Evolutionary conservation across 2,329 filamentous ascomycete genomes (phyloP).

Genomic region (Colletotrichum chrysophilum): DNA sequence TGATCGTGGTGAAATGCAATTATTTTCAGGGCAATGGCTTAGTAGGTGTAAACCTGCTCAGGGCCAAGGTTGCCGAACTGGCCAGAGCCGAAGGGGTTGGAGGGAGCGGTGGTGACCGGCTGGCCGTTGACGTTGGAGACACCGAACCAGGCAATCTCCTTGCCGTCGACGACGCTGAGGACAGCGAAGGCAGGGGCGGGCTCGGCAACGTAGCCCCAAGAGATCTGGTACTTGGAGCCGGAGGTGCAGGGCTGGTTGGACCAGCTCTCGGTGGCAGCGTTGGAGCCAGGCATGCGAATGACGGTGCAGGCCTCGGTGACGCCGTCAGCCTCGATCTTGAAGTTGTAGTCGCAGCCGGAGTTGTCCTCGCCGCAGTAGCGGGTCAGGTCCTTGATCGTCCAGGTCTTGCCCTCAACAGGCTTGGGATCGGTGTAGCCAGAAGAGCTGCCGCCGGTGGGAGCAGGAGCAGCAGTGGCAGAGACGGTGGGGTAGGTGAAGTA

Average conservation of each 20-base stretch:
- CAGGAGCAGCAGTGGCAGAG: neutral
- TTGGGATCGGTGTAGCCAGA: neutral
- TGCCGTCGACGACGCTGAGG: neutral
- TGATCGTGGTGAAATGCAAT: neutral
- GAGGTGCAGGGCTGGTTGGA: slow-evolving; percentile 3
- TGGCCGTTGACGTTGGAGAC: slow-evolving; percentile 11
- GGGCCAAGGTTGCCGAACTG: slow-evolving; percentile 12
- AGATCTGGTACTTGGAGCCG: slow-evolving; percentile 6
- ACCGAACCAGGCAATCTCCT: slow-evolving; percentile 1
- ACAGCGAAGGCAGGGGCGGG: neutral
- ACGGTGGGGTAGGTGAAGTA: neutral
- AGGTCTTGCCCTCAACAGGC: neutral
- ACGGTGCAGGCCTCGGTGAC: slow-evolving; percentile 1
- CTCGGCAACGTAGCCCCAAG: neutral
- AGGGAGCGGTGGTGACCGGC: slow-evolving; percentile 1
- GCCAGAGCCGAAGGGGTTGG: slow-evolving; percentile 12
- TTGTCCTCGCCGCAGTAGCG: slow-evolving; percentile 1
- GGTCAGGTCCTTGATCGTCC: slow-evolving; percentile 8
- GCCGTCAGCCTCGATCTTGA: slow-evolving; percentile 6
- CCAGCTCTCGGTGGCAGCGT: slow-evolving; percentile 10
- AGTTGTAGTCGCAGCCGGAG: slow-evolving; percentile 16
- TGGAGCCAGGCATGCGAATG: neutral
- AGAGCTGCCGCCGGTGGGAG: neutral
- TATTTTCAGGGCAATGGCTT: neutral
- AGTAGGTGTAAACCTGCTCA: slow-evolving; percentile 16